Base-by-base conservation (phyloP, 208 protist species). In the Trypanosoma brucei region DNA sequence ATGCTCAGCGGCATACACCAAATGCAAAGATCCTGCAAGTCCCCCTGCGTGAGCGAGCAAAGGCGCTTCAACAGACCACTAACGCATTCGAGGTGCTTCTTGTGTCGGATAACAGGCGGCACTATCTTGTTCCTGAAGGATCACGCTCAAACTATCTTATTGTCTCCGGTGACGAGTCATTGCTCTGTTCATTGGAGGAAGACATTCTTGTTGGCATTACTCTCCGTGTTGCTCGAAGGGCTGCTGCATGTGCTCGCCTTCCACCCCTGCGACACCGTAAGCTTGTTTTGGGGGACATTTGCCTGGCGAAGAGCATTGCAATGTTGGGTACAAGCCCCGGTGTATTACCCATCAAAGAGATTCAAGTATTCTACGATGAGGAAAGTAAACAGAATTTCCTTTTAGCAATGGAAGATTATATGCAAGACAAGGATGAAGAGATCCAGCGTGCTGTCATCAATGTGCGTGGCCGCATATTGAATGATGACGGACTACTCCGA, bases 61-160 rank as follows among this genome's bases (percentile, higher is more conserved):
- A 64, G 52, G 62, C 52, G 5, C 62, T 81, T 36, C 69, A 83
- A 57, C 54, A 65, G 0, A 44, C 38, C 2, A 64, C 68, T 33
- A 54, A 54, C 33, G 68, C 74, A 33, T 94, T 77, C 38, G 88
- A 94, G 59, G 76, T 79, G 33, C 62, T 94, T 3, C 74, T 94
- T 1, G 83, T 92, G 45, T 71, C 79, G 61, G 72, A 70, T 54
- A 58, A 55, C 14, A 65, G 50, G 11, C 67, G 79, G 49, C 48
- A 72, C 14, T 94, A 70, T 62, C 71, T 90, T 11, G 76, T 94
- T 2, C 82, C 88, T 13, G 88, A 94, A 65, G 84, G 88, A 1
- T 91, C 88, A 31, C 84, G 84, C 44, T 92, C 88, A 6, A 94
- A 92, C 66, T 94, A 88, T 64, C 60, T 94, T 37, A 42, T 94